Evolutionary conservation across 768 basidiomycete genomes (phyloP).

Genomic region (Psilocybe tampanensis): DNA sequence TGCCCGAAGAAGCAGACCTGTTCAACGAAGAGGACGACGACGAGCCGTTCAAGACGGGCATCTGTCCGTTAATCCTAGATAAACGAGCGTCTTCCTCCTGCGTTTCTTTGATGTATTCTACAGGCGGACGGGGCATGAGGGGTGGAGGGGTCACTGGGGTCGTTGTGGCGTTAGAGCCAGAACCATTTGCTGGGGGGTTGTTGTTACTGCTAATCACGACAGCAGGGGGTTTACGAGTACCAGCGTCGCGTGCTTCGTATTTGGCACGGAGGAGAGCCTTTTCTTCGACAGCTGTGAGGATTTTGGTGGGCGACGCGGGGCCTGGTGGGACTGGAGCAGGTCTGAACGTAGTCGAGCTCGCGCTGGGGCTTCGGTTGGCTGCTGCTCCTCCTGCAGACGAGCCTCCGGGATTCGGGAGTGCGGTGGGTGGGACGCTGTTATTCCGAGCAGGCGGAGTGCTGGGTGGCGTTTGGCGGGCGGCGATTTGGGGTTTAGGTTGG

Average conservation of each 20-base stretch:
- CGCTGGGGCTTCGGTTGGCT: conserved; percentile 23
- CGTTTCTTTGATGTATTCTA: conserved; percentile 81
- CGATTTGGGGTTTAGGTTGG: conserved; percentile 18
- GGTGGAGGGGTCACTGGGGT: conserved; percentile 60
- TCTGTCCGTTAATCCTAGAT: conserved; percentile 37
- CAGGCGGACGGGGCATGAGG: conserved; percentile 75
- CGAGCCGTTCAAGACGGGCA: conserved; percentile 23
- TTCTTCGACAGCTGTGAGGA: conserved; percentile 76
- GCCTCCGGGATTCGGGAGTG: conserved; percentile 16
- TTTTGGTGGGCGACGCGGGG: conserved; percentile 12
- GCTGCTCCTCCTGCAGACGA: conserved; percentile 19
- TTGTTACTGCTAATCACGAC: conserved; percentile 7
- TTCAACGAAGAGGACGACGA: conserved; percentile 10
- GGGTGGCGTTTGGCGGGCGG: conserved; percentile 18
- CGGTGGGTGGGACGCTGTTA: conserved; percentile 23
- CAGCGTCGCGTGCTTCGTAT: conserved; percentile 58
- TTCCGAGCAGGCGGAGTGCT: conserved; percentile 15
- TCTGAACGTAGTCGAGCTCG: conserved; percentile 21
- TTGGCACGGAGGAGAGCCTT: conserved; percentile 69
- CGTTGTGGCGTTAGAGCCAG: conserved; percentile 8
- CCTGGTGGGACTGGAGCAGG: conserved; percentile 38
- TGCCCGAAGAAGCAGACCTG: conserved; percentile 5
- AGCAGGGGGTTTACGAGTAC: conserved; percentile 13
- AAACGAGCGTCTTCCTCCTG: conserved; percentile 71
- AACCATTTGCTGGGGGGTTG: conserved; percentile 10